phyloP scores from a whole-genome alignment of 2,329 filamentous ascomycete genomes.

The Diaporthe vexans region DNA sequence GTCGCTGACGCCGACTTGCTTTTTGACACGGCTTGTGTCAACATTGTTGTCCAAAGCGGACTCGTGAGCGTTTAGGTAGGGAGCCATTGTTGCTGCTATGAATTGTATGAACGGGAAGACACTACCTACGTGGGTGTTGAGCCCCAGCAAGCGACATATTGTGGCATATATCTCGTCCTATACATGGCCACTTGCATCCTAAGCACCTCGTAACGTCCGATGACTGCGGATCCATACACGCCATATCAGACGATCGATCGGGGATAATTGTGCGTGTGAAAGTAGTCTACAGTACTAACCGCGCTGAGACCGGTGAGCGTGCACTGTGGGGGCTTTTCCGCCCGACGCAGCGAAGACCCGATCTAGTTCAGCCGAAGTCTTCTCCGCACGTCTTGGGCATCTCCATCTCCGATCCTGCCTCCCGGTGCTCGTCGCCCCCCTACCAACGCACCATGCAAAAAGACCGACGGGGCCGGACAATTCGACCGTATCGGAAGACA shows the following conservation, averaged over 20 bases:
- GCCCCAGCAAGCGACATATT: neutral
- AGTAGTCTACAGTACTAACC: conserved; percentile 1
- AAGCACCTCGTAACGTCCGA: neutral
- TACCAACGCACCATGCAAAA: neutral
- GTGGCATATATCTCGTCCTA: conserved; percentile 21
- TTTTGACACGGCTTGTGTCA: neutral
- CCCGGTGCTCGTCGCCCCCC: neutral
- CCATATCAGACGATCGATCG: neutral
- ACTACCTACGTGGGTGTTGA: neutral
- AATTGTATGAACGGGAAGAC: neutral
- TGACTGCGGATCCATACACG: neutral
- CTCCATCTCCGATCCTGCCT: conserved; percentile 1
- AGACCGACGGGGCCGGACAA: neutral
- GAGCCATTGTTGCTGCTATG: conserved; percentile 16
- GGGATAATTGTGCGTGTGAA: neutral
- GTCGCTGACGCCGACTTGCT: neutral
- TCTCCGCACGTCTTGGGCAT: neutral
- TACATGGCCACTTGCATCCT: neutral
- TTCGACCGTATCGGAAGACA: neutral
- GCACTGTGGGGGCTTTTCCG: conserved; percentile 5
- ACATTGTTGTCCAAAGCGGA: conserved; percentile 1
- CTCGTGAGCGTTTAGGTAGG: conserved; percentile 18
- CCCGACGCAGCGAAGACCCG: neutral
- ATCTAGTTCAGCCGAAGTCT: conserved; percentile 9
- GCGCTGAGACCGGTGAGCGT: neutral